Evolutionary conservation across 2,329 filamentous ascomycete species (phyloP).

Genomic region (Xylariaceae sp.): DNA sequence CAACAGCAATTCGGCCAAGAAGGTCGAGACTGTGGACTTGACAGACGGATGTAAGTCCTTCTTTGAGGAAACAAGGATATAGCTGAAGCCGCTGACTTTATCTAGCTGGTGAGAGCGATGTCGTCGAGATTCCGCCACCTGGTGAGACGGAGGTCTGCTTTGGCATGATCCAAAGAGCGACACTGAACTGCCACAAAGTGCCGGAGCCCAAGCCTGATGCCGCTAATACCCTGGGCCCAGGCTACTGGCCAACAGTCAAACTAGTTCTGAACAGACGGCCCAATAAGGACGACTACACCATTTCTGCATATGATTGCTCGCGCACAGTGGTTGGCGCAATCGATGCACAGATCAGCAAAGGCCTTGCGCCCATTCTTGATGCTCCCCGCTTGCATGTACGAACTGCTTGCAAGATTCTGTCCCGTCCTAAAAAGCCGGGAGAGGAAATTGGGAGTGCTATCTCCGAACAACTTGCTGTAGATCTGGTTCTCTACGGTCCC

Average conservation of each 20-base stretch:
- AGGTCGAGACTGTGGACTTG: constrained; percentile 52
- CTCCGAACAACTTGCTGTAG: constrained; percentile 59
- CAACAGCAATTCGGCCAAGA: constrained; percentile 18
- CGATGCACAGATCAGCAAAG: constrained; percentile 62
- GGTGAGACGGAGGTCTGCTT: constrained; percentile 73
- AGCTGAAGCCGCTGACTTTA: constrained; percentile 19
- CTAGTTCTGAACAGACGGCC: constrained; percentile 61
- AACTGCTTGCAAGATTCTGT: constrained; percentile 66
- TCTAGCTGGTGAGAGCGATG: constrained; percentile 51
- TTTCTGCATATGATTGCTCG: constrained; percentile 71
- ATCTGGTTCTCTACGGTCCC: constrained; percentile 77
- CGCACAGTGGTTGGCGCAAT: constrained; percentile 71
- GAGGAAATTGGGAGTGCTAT: constrained; percentile 62
- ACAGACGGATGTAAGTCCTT: constrained; percentile 43
- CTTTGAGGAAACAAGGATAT: constrained; percentile 15
- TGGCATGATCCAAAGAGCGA: constrained; percentile 67
- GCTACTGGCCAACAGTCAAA: constrained; percentile 70
- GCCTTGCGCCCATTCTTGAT: constrained; percentile 71
- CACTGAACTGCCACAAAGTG: constrained; percentile 62
- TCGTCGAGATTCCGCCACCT: constrained; percentile 55
- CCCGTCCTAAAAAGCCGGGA: constrained; percentile 57
- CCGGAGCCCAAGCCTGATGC: constrained; percentile 65
- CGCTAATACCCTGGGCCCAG: constrained; percentile 53
- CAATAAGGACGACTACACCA: constrained; percentile 53
- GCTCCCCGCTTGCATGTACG: constrained; percentile 59